These are phyloP conservation scores for Pichia heedii DNA, from an alignment of 805 yeast genomes.

Conservation along the genomic window DNA sequence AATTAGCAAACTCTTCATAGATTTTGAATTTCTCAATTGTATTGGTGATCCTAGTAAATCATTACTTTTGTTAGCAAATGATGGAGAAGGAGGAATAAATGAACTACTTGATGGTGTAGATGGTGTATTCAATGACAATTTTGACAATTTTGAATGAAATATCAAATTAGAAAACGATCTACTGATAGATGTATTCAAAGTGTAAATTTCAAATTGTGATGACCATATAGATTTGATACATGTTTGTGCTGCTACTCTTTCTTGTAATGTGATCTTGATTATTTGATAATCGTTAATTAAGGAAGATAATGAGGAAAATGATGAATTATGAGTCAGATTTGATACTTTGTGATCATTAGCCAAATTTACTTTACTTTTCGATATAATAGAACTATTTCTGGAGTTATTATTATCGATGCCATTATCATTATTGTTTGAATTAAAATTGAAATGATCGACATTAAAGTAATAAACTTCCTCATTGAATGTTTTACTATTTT, in stretches of 20 bases:
- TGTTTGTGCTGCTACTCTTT: slow-evolving; percentile 10
- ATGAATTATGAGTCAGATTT: not conserved
- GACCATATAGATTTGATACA: slow-evolving; percentile 11
- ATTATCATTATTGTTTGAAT: not conserved
- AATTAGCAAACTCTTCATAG: not conserved
- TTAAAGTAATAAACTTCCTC: slow-evolving; percentile 1
- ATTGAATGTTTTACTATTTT: too few relatives aligned
- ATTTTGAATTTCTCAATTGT: slow-evolving; percentile 3
- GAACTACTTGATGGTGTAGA: not conserved
- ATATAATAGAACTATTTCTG: slow-evolving; percentile 1
- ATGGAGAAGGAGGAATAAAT: slow-evolving; percentile 10
- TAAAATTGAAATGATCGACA: slow-evolving; percentile 3
- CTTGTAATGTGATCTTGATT: slow-evolving; percentile 9
- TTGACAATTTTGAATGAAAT: slow-evolving; percentile 4
- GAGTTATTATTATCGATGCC: not conserved
- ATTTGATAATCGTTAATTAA: not conserved
- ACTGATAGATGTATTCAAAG: slow-evolving; percentile 5
- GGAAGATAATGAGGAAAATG: not conserved
- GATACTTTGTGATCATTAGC: not conserved
- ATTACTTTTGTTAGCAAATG: slow-evolving; percentile 1
- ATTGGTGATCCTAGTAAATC: slow-evolving; percentile 6
- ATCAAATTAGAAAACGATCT: slow-evolving; percentile 8
- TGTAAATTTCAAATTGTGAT: slow-evolving; percentile 6
- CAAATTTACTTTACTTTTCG: too few relatives aligned
- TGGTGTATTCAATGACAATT: slow-evolving; percentile 1